Base-by-base conservation (phyloP, 768 basidiomycete species). In the Naganishia randhawae region DNA sequence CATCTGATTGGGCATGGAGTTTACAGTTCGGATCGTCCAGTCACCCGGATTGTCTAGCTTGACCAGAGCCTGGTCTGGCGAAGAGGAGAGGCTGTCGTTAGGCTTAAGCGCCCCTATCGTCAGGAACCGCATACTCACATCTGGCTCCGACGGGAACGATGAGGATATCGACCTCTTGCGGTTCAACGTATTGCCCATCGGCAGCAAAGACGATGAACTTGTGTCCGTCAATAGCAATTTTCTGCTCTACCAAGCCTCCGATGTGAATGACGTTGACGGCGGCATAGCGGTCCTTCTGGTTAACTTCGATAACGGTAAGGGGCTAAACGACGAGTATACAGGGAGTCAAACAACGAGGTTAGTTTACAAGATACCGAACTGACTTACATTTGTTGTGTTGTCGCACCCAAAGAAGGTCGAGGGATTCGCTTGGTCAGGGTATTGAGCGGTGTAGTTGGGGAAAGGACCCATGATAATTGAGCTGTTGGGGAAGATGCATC, bases 11-110 rank as follows among this genome's bases (percentile, higher is more conserved):
- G 61, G 57, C 67, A 62, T 50, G 4, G 55, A 62, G 57, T 62
- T 68, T 22, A 57, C 41, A 8, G 61, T 62, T 3, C 67, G 67
- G 50, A 68, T 68, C 19, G 67, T 68, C 67, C 67, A 68, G 33
- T 68, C 57, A 22, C 67, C 67, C 22, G 67, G 67, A 31, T 68
- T 68, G 48, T 68, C 48, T 1, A 68, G 67, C 22, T 68, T 68
- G 48, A 68, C 67, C 16, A 68, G 57, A 25, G 55, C 50, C 35
- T 55, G 55, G 29, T 50, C 67, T 68, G 41, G 35, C 39, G 31
- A 14, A 2, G n/a, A 8, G 53, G 25, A 13, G 3, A 50, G 17
- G 27, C 9, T 6, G 55, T 61, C 3, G 33, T 22, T 19, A 63
- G 41, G 9, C 32, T n/a, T n/a, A n/a, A n/a, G 33, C 27, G 27